Percentiles rank a stretch among this genome's conserved stretches.
These are phyloP conservation scores for Kodamaea kaohsiungensis DNA, from an alignment of 805 yeast species.

Conservation along the genomic window DNA sequence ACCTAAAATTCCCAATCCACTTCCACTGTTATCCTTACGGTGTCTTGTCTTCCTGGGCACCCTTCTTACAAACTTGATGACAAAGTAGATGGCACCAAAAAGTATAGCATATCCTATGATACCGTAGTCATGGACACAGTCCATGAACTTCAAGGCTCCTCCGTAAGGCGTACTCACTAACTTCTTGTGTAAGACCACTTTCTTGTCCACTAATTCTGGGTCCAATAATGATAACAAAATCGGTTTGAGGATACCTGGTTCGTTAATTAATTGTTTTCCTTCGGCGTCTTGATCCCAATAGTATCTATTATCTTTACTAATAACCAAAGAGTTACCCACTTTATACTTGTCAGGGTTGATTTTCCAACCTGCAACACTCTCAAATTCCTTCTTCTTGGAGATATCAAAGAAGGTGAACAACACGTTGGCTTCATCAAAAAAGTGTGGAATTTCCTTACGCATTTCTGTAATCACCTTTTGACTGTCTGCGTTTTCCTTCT, in stretches of 20 bases:
- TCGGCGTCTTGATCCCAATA: constrained; percentile 33
- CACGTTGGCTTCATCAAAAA: constrained; percentile 44
- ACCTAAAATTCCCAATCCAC: constrained; percentile 11
- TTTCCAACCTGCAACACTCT: constrained; percentile 38
- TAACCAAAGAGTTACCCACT: constrained; percentile 59
- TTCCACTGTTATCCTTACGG: not conserved
- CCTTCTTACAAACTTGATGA: constrained; percentile 1
- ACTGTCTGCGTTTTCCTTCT: constrained; percentile 43
- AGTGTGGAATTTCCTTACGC: constrained; percentile 50
- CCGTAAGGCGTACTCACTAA: constrained; percentile 48
- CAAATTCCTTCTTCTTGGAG: constrained; percentile 31
- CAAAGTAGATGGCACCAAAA: constrained; percentile 13
- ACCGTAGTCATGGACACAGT: constrained; percentile 45
- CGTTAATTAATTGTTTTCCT: constrained; percentile 39
- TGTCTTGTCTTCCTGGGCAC: not conserved
- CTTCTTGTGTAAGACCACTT: constrained; percentile 20
- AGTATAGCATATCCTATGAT: constrained; percentile 40
- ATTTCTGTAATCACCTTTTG: constrained; percentile 47
- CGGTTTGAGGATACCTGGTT: constrained; percentile 32
- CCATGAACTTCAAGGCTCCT: constrained; percentile 39
- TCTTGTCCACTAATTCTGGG: constrained; percentile 22
- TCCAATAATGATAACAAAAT: constrained; percentile 42
- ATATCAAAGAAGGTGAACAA: constrained; percentile 55
- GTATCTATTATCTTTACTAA: constrained; percentile 44
- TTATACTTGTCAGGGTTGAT: constrained; percentile 31